phyloP scores from a whole-genome alignment of 495 filamentous ascomycete species.

The Lophiotrema nucula region DNA sequence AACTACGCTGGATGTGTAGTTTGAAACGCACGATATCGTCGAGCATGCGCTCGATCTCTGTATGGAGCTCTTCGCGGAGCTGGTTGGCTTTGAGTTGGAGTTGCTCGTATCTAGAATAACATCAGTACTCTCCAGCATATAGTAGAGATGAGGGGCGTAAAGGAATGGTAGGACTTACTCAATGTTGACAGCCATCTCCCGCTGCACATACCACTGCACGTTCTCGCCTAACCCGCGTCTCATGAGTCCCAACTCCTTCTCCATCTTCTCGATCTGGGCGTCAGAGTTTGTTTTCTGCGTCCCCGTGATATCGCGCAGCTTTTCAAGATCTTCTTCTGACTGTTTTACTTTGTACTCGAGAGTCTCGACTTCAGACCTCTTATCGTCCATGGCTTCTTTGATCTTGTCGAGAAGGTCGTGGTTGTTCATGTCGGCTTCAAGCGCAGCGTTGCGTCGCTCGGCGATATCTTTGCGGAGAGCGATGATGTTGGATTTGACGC shows the following conservation, averaged over 20 bases:
- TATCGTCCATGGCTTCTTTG: slow-evolving; percentile 93
- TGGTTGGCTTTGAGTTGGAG: slow-evolving; percentile 77
- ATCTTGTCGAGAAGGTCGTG: slow-evolving; percentile 88
- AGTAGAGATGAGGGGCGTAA: not conserved
- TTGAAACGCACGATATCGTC: slow-evolving; percentile 99
- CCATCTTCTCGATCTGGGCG: slow-evolving; percentile 95
- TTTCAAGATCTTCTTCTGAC: slow-evolving; percentile 90
- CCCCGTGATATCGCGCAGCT: slow-evolving; percentile 81
- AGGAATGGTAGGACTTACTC: slow-evolving; percentile 64
- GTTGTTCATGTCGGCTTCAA: slow-evolving; percentile 86
- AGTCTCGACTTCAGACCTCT: slow-evolving; percentile 83
- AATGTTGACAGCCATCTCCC: slow-evolving; percentile 94
- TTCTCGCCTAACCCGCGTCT: slow-evolving; percentile 77
- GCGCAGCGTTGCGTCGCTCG: slow-evolving; percentile 72
- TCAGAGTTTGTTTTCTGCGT: slow-evolving; percentile 85
- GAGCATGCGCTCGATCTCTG: slow-evolving; percentile 91
- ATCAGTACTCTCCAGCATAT: not conserved
- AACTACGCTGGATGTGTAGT: slow-evolving; percentile 84
- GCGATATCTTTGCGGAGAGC: slow-evolving; percentile 82
- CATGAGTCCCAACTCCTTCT: slow-evolving; percentile 95
- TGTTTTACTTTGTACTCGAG: slow-evolving; percentile 81
- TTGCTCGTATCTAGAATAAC: slow-evolving; percentile 71
- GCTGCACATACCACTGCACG: slow-evolving; percentile 88
- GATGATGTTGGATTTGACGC: slow-evolving; percentile 74
- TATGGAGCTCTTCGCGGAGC: slow-evolving; percentile 89